Evolutionary conservation across 495 filamentous ascomycete species (phyloP).

Genomic region (Daldinia concentrica): DNA sequence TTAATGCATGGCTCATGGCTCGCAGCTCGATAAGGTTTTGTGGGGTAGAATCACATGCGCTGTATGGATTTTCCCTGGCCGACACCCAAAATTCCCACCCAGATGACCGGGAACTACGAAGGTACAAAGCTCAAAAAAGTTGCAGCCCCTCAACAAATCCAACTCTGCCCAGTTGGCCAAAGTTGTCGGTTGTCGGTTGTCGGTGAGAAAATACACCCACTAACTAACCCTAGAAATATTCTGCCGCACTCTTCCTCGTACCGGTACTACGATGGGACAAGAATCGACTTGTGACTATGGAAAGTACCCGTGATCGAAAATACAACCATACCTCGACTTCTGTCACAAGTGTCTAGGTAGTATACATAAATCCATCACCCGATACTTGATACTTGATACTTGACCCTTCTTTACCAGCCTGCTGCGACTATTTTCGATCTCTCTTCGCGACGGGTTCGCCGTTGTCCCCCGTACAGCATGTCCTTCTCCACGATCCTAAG

Average conservation of each 20-base stretch:
- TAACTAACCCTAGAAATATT: slow-evolving; percentile 3
- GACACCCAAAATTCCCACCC: neutral
- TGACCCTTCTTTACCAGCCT: slow-evolving; percentile 3
- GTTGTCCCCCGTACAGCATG: slow-evolving; percentile 34
- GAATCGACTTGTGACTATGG: slow-evolving; percentile 36
- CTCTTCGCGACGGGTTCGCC: slow-evolving; percentile 17
- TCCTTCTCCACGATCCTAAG: slow-evolving; percentile 54
- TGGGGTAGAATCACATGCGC: slow-evolving; percentile 38
- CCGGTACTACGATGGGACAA: slow-evolving; percentile 24
- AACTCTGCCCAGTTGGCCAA: slow-evolving; percentile 8
- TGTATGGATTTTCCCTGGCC: slow-evolving; percentile 15
- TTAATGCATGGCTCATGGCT: slow-evolving; percentile 6
- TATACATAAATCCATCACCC: slow-evolving; percentile 13
- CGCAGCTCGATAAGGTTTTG: slow-evolving; percentile 28
- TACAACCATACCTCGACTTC: slow-evolving; percentile 9
- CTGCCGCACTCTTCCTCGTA: neutral
- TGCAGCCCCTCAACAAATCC: slow-evolving; percentile 37
- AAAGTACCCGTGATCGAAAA: slow-evolving; percentile 25
- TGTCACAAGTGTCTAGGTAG: slow-evolving; percentile 10
- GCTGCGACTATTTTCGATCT: neutral
- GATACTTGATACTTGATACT: slow-evolving; percentile 6
- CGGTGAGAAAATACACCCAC: slow-evolving; percentile 32
- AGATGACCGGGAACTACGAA: slow-evolving; percentile 5
- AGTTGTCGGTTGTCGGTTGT: slow-evolving; percentile 43
- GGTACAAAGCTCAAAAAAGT: slow-evolving; percentile 12